phyloP scores from a whole-genome alignment of 306 rosid genomes.

The Hippophae gyantsensis region DNA sequence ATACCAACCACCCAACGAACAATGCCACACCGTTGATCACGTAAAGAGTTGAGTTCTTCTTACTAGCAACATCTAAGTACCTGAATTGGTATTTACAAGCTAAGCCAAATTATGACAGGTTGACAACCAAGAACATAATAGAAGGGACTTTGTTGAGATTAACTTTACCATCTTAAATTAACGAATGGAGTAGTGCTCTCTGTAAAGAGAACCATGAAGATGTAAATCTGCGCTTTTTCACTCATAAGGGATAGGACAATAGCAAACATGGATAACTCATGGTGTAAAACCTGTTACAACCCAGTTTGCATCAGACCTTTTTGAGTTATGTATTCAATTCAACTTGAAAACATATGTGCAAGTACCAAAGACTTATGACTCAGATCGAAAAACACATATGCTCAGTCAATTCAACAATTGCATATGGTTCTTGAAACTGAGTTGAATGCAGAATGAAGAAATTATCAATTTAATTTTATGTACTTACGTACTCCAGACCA shows the following conservation, averaged over 20 bases:
- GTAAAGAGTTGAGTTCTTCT: constrained; percentile 55
- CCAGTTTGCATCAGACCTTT: neutral
- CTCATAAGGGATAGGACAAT: constrained; percentile 60
- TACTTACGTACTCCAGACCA: constrained; percentile 83
- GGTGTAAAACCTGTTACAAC: constrained; percentile 66
- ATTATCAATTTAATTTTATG: constrained; percentile 14
- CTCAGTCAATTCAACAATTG: neutral
- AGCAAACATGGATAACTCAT: constrained; percentile 64
- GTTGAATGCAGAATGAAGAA: constrained; percentile 6
- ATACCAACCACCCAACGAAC: constrained; percentile 97
- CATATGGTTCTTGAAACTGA: neutral
- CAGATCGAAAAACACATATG: neutral
- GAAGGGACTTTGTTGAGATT: constrained; percentile 11
- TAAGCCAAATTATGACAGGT: constrained; percentile 10
- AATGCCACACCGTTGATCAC: constrained; percentile 61
- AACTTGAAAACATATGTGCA: neutral
- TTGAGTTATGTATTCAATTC: neutral
- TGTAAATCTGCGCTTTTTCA: constrained; percentile 76
- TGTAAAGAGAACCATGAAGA: constrained; percentile 78
- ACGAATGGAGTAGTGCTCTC: constrained; percentile 89
- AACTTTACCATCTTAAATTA: constrained; percentile 76
- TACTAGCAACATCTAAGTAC: constrained; percentile 71
- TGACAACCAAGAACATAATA: constrained; percentile 11
- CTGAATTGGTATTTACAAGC: constrained; percentile 32
- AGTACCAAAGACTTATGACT: too few relatives aligned